These are phyloP conservation scores for Apostasia shenzhenica DNA, from an alignment of 106 monocot species.

Conservation along the genomic window DNA sequence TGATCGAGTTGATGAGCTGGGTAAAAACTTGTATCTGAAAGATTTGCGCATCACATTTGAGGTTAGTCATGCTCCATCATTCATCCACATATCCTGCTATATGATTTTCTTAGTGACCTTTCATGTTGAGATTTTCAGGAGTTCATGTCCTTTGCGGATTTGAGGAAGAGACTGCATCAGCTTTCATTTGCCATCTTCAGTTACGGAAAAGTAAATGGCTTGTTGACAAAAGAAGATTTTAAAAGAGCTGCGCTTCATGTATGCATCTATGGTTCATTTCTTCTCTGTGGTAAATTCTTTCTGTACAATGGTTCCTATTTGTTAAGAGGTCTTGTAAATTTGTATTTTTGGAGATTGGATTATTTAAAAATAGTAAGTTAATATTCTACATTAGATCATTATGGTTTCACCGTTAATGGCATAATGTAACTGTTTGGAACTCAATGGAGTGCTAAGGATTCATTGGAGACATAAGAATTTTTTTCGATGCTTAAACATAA, in stretches of 20 bases:
- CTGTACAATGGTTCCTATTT: no score
- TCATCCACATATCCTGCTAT: neutral
- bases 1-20: conserved; percentile 67
- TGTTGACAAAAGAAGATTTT: conserved; percentile 79
- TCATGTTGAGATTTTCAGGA: conserved; percentile 41
- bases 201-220: conserved; percentile 78
- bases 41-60: conserved; percentile 68
- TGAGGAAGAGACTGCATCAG: conserved; percentile 53
- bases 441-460: no score
- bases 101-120: neutral
- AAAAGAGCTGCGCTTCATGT: conserved; percentile 80
- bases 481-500: no score
- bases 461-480: no score
- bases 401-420: no score
- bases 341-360: no score
- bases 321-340: no score
- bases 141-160: conserved; percentile 78
- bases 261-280: conserved; percentile 6
- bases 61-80: conserved; percentile 27
- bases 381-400: no score
- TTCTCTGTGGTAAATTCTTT: no score
- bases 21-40: conserved; percentile 27
- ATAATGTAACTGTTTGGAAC: no score
- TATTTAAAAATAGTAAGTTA: neutral
- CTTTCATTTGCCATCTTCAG: conserved; percentile 68